Evolutionary conservation across 1,139 yeast genomes (phyloP), one percentile per base, ranked within the genome.

Genomic region (Taphrina populina): DNA sequence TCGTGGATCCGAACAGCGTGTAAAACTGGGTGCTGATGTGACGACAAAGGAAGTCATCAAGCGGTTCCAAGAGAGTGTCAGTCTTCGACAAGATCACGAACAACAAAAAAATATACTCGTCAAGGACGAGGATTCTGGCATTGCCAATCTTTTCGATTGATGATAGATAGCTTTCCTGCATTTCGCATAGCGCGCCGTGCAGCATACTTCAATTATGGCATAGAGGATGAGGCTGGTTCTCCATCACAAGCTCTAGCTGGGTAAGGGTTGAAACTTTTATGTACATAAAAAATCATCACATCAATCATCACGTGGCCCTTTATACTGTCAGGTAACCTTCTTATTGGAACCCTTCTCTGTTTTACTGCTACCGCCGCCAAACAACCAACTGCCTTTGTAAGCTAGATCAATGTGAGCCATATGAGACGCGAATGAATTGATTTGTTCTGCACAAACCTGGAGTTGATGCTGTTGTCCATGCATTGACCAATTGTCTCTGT

Each of bases 51-150:
- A 52, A 30, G 39, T 52, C 33, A 52, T 52, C 35, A 41, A 34
- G 23, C 36, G 46, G 7, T 52, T 52, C 17, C 40, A 41, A 43
- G 49, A 40, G 23, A 43, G 49, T 26, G 56, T 41, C 30, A 52
- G 37, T 5, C 17, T 41, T 29, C 32, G 52, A 10, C 49, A 52
- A 27, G 37, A 40, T 10, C 47, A 44, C 20, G 49, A 52, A n/a
- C 34, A 23, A 32, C 32, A 29, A 17, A 27, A 39, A n/a, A 37
- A 39, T 15, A 21, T 49, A 13, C 40, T 49, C 15, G 44, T 34
- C 24, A 49, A 49, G 33, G 54, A 49, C 2, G 46, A 49, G n/a
- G 54, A 49, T n/a, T 39, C 46, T 15, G 54, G 54, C n/a, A 49
- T 49, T n/a, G 45, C 43, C 30, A 49, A 39, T 24, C 34, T 49